Conservation (phyloP, 345 rosid genomes). For the Lepidium didymum region DNA sequence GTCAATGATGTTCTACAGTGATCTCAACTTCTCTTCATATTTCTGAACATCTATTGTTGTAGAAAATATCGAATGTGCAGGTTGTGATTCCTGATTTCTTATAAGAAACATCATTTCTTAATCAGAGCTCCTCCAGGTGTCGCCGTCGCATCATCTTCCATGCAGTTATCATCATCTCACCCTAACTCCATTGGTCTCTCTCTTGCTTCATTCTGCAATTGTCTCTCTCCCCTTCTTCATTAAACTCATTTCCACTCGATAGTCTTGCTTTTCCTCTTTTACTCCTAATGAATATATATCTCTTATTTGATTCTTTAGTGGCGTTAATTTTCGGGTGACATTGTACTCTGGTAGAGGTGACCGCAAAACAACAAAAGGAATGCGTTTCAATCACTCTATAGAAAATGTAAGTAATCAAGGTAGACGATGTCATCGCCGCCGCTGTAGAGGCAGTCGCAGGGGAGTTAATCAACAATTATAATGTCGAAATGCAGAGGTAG, state of each 20-base stretch:
- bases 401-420: slow-evolving; percentile 56
- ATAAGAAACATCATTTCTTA: no score
- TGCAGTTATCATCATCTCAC: slow-evolving; percentile 42
- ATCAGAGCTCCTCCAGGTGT: slow-evolving; percentile 39
- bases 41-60: no score
- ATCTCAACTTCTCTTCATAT: no score
- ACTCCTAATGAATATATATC: neutral
- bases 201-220: slow-evolving; percentile 19
- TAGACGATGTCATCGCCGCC: no score
- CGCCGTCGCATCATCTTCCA: slow-evolving; percentile 3
- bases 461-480: no score
- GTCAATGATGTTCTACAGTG: no score
- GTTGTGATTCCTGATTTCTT: no score
- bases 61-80: no score
- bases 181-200: slow-evolving; percentile 44
- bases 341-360: slow-evolving; percentile 88
- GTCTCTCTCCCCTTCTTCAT: slow-evolving; percentile 30
- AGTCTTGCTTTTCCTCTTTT: slow-evolving; percentile 23
- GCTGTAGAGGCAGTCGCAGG: no score
- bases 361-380: slow-evolving; percentile 76
- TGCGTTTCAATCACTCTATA: slow-evolving; percentile 84
- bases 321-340: slow-evolving; percentile 2
- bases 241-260: slow-evolving; percentile 37
- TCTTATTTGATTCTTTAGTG: neutral
- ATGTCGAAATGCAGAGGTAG: no score